Evolutionary conservation across 148 eudicot genomes (phyloP), one percentile per base, ranked within the genome.

Genomic region (Nepenthes gracilis): DNA sequence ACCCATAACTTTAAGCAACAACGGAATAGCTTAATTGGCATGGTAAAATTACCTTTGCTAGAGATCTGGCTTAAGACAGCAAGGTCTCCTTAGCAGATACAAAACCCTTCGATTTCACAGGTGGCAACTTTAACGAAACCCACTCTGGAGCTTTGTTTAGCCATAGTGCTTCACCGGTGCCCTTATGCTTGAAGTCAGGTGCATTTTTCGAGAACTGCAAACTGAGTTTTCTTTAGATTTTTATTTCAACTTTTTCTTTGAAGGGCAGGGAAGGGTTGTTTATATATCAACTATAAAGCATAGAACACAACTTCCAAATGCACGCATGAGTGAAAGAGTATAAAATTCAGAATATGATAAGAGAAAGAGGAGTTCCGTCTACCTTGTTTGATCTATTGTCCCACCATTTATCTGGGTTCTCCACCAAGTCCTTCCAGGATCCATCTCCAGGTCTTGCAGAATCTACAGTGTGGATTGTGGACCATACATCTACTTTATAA

Each of bases 321-420:
- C 23, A 23, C 0, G 23, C 23, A 23, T 23, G 23, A 23, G 23
- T 23, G 23, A 23, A 0, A 23, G 7, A 38, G 12, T 33, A 49
- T 34, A 63, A 12, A 33, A 47, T 4, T 15, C 1, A 8, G 38
- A 8, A 9, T 2, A 10, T 13, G 33, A 48, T 4, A 37, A 23
- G 47, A 48, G 50, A 2, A 12, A 14, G 32, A 48, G 37, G n/a
- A 61, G 2, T 4, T 2, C 13, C 33, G 37, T 43, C 23, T 60
- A 71, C 77, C 80, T 79, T 82, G 23, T 36, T 11, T 15, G 32
- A 45, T 61, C 86, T 73, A 43, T 78, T 73, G 72, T 76, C 86
- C 83, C 83, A 82, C 86, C 86, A 82, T 55, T 71, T 69, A 36
- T 45, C 40, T 36, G 81, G 81, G 65, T 79, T 76, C 64, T 74